Conservation (phyloP, 495 filamentous ascomycete genomes). For the Tirmania nivea region DNA sequence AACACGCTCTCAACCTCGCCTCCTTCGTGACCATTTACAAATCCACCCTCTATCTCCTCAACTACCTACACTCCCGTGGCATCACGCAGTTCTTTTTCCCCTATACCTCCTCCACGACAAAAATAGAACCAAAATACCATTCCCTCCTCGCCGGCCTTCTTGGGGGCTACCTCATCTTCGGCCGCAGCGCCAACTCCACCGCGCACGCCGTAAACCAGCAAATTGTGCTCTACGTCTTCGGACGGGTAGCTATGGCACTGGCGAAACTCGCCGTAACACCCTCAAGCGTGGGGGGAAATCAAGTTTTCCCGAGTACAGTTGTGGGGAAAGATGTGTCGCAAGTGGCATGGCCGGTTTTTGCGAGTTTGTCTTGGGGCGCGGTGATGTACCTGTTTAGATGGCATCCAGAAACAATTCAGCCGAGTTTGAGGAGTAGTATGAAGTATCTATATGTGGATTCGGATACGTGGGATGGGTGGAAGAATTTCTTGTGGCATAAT, state of each 20-base stretch:
- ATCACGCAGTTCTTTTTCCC: slow-evolving; percentile 25
- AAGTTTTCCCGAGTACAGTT: slow-evolving; percentile 8
- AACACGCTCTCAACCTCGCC: slow-evolving; percentile 78
- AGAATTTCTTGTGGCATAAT: slow-evolving; percentile 12
- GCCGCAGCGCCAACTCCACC: slow-evolving; percentile 43
- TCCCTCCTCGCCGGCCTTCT: slow-evolving; percentile 75
- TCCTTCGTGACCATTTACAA: slow-evolving; percentile 86
- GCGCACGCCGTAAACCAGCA: slow-evolving; percentile 53
- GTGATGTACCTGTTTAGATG: slow-evolving; percentile 94
- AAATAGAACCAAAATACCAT: slow-evolving; percentile 37
- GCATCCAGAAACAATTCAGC: slow-evolving; percentile 73
- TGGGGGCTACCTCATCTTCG: slow-evolving; percentile 86
- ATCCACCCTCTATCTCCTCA: slow-evolving; percentile 34
- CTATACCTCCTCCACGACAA: background rate
- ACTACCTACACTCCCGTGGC: slow-evolving; percentile 42
- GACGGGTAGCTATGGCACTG: slow-evolving; percentile 61
- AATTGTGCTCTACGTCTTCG: slow-evolving; percentile 96
- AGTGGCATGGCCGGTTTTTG: slow-evolving; percentile 71
- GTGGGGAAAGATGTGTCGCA: slow-evolving; percentile 9
- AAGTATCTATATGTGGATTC: slow-evolving; percentile 56
- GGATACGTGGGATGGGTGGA: slow-evolving; percentile 9
- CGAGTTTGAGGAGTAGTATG: slow-evolving; percentile 88
- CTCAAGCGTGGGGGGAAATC: slow-evolving; percentile 25
- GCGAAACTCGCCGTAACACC: slow-evolving; percentile 55
- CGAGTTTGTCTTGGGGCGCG: slow-evolving; percentile 61